A percentile compares a stretch with the other conserved stretches of the same genome.
These are phyloP conservation scores for Rubus idaeus DNA, from an alignment of 306 rosid genomes.

Conservation along the genomic window DNA sequence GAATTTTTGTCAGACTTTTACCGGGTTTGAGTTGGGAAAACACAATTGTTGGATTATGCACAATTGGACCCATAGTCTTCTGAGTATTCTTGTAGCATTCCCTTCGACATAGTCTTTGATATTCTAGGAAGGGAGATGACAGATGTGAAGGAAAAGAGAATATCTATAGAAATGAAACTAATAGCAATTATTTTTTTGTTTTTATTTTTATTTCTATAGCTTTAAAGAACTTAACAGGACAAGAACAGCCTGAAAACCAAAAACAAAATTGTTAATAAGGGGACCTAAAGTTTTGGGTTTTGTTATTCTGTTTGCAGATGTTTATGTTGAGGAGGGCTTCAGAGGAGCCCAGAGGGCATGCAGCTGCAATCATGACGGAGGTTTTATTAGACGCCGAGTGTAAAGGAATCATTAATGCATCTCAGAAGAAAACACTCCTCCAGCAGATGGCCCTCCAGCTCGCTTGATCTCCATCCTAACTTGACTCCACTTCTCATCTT, in stretches of 20 bases:
- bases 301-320: conserved; percentile 31
- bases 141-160: background rate
- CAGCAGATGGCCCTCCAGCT: conserved; percentile 66
- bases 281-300: background rate
- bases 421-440: conserved; percentile 61
- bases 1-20: background rate
- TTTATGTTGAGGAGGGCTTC: conserved; percentile 71
- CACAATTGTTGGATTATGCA: background rate
- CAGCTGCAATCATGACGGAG: conserved; percentile 71
- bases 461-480: conserved; percentile 32
- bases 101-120: background rate
- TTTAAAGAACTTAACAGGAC: background rate
- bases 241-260: background rate
- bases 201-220: background rate
- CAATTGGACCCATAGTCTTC: background rate
- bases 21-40: background rate
- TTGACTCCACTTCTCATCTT: background rate
- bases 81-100: background rate
- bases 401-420: conserved; percentile 64
- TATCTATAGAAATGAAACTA: background rate
- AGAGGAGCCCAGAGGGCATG: conserved; percentile 74
- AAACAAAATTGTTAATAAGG: background rate
- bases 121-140: background rate
- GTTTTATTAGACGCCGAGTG: conserved; percentile 71
- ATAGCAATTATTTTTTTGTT: background rate